These are phyloP conservation scores for Fusarium musae DNA, from an alignment of 2,329 filamentous ascomycete species.

Conservation along the genomic window DNA sequence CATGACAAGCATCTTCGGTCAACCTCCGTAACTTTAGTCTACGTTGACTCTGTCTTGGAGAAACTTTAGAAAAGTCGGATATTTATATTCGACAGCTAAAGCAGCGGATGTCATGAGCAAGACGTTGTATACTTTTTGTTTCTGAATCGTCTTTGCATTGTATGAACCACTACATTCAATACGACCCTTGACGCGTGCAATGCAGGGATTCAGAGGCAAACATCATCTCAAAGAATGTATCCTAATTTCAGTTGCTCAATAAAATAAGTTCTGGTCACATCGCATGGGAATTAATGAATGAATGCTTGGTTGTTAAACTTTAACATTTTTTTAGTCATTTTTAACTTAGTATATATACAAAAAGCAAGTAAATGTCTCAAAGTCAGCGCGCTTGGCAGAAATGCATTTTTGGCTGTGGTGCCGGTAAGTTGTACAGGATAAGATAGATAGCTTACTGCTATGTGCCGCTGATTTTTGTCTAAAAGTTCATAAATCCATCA, in stretches of 20 bases:
- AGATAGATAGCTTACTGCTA: slow-evolving; percentile 33
- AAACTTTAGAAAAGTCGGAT: not conserved
- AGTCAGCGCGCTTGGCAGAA: slow-evolving; percentile 22
- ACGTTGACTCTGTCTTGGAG: not conserved
- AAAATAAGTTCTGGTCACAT: not conserved
- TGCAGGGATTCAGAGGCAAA: not conserved
- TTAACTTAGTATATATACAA: slow-evolving; percentile 7
- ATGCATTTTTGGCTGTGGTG: slow-evolving; percentile 15
- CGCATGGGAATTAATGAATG: too few relatives aligned
- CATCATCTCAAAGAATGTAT: not conserved
- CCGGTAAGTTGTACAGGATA: slow-evolving; percentile 33
- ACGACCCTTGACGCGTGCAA: not conserved
- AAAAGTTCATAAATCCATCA: slow-evolving; percentile 40
- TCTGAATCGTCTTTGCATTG: not conserved
- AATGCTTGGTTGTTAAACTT: not conserved
- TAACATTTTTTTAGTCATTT: slow-evolving; percentile 5
- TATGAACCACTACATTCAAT: not conserved
- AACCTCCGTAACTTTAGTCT: not conserved
- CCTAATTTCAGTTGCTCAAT: not conserved
- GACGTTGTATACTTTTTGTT: not conserved
- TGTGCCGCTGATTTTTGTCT: slow-evolving; percentile 35
- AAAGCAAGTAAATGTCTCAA: slow-evolving; percentile 4
- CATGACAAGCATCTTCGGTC: not conserved
- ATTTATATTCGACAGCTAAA: not conserved
- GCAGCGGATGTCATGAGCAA: not conserved